phyloP scores from a whole-genome alignment of 1,284 basidiomycete species.

The Stygiomarasmius scandens region DNA sequence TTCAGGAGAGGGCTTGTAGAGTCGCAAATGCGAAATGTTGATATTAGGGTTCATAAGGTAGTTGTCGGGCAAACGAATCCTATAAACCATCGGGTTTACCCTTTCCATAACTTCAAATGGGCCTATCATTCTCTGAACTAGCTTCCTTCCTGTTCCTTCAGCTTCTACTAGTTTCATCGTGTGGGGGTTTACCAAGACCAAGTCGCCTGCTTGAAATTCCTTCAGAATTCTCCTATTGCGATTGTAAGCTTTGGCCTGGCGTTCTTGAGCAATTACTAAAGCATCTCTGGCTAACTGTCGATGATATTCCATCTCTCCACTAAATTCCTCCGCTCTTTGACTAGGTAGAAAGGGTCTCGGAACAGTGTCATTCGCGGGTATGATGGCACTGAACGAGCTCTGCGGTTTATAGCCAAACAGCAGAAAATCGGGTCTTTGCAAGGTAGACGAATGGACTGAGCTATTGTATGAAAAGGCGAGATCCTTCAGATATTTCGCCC shows the following conservation, averaged over 20 bases:
- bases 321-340: too few relatives aligned
- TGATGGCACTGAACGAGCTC: too few relatives aligned
- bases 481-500: too few relatives aligned
- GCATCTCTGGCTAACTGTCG: neutral
- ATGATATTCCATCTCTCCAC: too few relatives aligned
- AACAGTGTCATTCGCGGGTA: too few relatives aligned
- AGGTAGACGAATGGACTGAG: too few relatives aligned
- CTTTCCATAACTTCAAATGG: constrained; percentile 6
- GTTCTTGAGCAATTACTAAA: neutral
- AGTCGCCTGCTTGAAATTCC: neutral
- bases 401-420: too few relatives aligned
- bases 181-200: neutral
- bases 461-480: too few relatives aligned
- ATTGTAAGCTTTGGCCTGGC: neutral
- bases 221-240: constrained; percentile 1
- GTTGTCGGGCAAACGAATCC: neutral
- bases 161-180: neutral
- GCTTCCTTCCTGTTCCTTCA: neutral
- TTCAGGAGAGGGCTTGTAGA: neutral
- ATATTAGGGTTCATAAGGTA: constrained; percentile 6
- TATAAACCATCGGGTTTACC: neutral
- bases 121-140: neutral
- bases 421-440: too few relatives aligned
- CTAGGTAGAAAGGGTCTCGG: too few relatives aligned
- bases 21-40: constrained; percentile 6